A percentile compares a stretch with the other conserved stretches of the same genome.
Evolutionary conservation across 352 stramenopile genomes (phyloP).

Genomic region (Phytophthora quininea): DNA sequence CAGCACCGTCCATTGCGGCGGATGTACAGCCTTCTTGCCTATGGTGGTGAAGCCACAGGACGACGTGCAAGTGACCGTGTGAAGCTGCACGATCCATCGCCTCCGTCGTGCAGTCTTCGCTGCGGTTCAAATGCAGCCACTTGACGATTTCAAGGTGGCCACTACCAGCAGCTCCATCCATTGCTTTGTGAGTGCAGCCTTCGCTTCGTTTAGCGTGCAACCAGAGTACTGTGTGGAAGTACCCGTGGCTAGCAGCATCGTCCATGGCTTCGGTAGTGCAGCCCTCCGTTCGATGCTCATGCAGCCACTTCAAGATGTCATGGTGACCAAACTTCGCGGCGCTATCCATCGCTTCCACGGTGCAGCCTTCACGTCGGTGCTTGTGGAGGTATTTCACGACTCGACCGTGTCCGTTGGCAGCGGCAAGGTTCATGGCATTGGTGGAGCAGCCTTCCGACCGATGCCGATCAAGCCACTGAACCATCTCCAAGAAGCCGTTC

Average conservation of each 20-base stretch:
- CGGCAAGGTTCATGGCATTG: slow-evolving; percentile 12
- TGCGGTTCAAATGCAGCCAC: slow-evolving; percentile 18
- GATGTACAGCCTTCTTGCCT: slow-evolving; percentile 11
- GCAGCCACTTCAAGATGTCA: slow-evolving; percentile 27
- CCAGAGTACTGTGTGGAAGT: slow-evolving; percentile 5
- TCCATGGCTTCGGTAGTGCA: slow-evolving; percentile 32
- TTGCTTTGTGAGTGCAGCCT: neutral
- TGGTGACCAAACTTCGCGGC: neutral
- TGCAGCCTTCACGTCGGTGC: slow-evolving; percentile 10
- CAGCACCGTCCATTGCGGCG: slow-evolving; percentile 33
- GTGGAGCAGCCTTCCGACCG: slow-evolving; percentile 15
- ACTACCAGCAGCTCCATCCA: slow-evolving; percentile 1
- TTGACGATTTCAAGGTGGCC: slow-evolving; percentile 17
- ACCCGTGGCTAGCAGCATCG: slow-evolving; percentile 20
- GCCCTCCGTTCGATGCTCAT: slow-evolving; percentile 11
- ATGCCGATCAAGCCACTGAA: slow-evolving; percentile 26
- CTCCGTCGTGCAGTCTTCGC: slow-evolving; percentile 5
- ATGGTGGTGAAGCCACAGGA: slow-evolving; percentile 12
- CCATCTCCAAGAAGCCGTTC: slow-evolving; percentile 14
- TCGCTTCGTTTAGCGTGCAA: neutral
- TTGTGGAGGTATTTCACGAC: slow-evolving; percentile 7
- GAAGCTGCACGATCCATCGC: slow-evolving; percentile 10
- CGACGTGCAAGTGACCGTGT: slow-evolving; percentile 5
- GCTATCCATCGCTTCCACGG: slow-evolving; percentile 5
- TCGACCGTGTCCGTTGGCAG: slow-evolving; percentile 1